Base-by-base conservation (phyloP, 768 basidiomycete genomes). In the Psilocybe subaeruginosa region DNA sequence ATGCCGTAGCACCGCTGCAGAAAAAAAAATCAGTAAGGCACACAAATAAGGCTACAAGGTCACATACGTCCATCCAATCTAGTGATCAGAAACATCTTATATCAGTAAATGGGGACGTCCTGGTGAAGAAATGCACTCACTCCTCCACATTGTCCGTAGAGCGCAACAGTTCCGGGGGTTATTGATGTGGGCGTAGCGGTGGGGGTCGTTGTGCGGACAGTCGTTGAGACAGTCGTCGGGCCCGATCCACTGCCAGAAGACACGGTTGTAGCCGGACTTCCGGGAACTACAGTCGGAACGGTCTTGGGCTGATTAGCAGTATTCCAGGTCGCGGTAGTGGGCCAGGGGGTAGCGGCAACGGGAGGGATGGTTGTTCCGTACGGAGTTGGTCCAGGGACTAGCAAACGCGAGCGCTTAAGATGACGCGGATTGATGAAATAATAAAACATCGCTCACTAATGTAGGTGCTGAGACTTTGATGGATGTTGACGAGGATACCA, bases 401-500 rank as follows among this genome's bases (percentile, higher is more conserved):
- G 11, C 9, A 47, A 43, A 37, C 5, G n/a, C 8, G 4, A 19
- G 41, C n/a, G 30, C 8, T 30, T 16, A 30, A 17, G 12, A 46
- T 3, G 43, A 5, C 14, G 11, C 12, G 8, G 27, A 31, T 3
- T 9, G 43, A 56, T 12, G 50, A 11, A 8, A 11, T 2, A 46
- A 16, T 23, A 8, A 23, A 30, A 29, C 2, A 17, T 11, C 39
- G 73, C 77, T 56, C 48, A 80, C 78, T 74, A 43, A 60, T 62
- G 68, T 82, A 83, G 46, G 77, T 73, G 41, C 66, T 71, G 43
- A 79, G 75, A 14, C 64, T 59, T 43, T 70, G 66, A 73, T 84
- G 80, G 61, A 83, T 81, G 72, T 83, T 80, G 70, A 83, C 74
- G 48, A 80, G 69, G 68, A 83, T 82, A 30, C 90, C 90, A 4